Conservation (phyloP, 768 basidiomycete genomes). For the Tulasnella sp. region DNA sequence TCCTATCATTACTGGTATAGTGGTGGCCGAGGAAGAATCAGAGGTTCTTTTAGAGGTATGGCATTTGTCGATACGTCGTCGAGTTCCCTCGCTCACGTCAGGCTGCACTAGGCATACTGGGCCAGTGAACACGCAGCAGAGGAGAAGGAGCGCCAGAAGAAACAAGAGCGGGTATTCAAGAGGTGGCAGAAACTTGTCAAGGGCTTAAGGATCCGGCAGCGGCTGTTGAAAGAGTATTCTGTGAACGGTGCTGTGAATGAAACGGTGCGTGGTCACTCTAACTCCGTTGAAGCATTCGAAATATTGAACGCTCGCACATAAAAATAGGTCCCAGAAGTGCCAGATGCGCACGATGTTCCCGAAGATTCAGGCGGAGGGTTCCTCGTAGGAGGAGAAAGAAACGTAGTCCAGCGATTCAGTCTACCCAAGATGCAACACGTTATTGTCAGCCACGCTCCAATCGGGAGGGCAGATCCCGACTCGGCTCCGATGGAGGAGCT, state of each 20-base stretch:
- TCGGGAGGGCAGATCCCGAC: not conserved
- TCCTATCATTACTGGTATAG: slow-evolving; percentile 83
- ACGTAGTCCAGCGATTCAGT: slow-evolving; percentile 71
- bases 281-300: not conserved
- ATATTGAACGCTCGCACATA: not conserved
- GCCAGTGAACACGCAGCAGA: slow-evolving; percentile 77
- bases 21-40: slow-evolving; percentile 82
- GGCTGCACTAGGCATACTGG: slow-evolving; percentile 70
- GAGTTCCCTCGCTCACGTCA: slow-evolving; percentile 29
- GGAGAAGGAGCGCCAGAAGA: slow-evolving; percentile 74
- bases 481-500: not conserved
- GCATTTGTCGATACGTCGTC: slow-evolving; percentile 27
- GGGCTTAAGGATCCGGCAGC: slow-evolving; percentile 82
- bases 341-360: not conserved
- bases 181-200: slow-evolving; percentile 87
- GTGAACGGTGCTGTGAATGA: slow-evolving; percentile 30
- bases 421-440: slow-evolving; percentile 54
- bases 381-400: slow-evolving; percentile 64
- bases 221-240: slow-evolving; percentile 76
- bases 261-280: slow-evolving; percentile 14
- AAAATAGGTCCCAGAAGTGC: not conserved
- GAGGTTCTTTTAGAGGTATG: slow-evolving; percentile 71
- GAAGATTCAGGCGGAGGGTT: slow-evolving; percentile 56
- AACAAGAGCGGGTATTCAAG: slow-evolving; percentile 78
- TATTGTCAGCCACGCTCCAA: not conserved